Conservation (phyloP, 768 basidiomycete genomes). For the Crepidotus variabilis region DNA sequence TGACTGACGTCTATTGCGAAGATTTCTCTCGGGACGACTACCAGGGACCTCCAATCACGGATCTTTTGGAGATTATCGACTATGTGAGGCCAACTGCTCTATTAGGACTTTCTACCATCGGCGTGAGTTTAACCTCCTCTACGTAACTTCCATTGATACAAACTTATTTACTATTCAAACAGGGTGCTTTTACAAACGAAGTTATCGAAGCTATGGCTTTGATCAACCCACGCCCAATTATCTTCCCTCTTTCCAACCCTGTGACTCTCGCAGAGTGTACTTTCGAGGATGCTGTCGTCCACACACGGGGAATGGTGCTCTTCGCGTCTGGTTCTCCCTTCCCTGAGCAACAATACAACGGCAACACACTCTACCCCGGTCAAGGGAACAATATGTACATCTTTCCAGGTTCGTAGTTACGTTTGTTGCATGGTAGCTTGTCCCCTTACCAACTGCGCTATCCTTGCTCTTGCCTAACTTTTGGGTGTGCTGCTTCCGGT, state of each 20-base stretch:
- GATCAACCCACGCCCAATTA: constrained; percentile 79
- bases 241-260: constrained; percentile 93
- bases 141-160: neutral
- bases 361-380: constrained; percentile 63
- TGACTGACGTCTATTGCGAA: constrained; percentile 19
- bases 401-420: constrained; percentile 50
- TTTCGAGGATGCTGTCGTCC: constrained; percentile 68
- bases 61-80: constrained; percentile 73
- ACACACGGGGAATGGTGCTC: constrained; percentile 72
- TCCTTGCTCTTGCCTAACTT: constrained; percentile 13
- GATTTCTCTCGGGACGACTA: constrained; percentile 85
- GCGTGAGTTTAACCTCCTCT: constrained; percentile 27
- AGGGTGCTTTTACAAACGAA: constrained; percentile 72
- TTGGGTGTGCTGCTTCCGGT: constrained; percentile 9
- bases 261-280: constrained; percentile 78
- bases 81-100: constrained; percentile 87
- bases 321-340: constrained; percentile 92
- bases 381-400: constrained; percentile 97
- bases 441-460: constrained; percentile 1
- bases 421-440: constrained; percentile 2
- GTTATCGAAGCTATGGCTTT: constrained; percentile 76
- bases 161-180: constrained; percentile 1
- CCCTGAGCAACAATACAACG: constrained; percentile 53
- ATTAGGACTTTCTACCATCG: constrained; percentile 85
- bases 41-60: constrained; percentile 66